Evolutionary conservation across 1,139 yeast genomes (phyloP).

Genomic region (Protomyces lactucae-debilis): DNA sequence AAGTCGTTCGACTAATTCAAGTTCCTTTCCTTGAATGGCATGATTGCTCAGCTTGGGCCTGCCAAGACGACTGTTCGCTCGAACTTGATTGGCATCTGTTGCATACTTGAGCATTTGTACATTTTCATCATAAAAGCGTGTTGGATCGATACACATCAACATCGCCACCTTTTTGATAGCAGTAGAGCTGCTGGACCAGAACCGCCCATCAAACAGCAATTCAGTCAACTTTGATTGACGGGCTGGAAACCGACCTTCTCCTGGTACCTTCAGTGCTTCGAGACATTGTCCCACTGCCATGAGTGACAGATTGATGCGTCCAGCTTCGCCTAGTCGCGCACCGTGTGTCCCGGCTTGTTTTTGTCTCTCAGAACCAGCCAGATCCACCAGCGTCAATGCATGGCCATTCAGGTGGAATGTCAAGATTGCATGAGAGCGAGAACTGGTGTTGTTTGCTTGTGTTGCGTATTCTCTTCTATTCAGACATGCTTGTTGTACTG

Average conservation of each 20-base stretch:
- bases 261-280: slow-evolving; percentile 33
- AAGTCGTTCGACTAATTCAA: not conserved
- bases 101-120: slow-evolving; percentile 46
- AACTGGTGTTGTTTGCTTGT: slow-evolving; percentile 7
- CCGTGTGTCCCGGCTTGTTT: slow-evolving; percentile 46
- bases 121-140: slow-evolving; percentile 56
- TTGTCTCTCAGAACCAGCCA: slow-evolving; percentile 51
- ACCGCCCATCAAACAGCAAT: slow-evolving; percentile 39
- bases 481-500: slow-evolving; percentile 3
- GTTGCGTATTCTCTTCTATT: not conserved
- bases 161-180: slow-evolving; percentile 44
- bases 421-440: slow-evolving; percentile 33
- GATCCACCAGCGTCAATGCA: slow-evolving; percentile 41
- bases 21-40: not conserved
- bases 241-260: slow-evolving; percentile 36
- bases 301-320: slow-evolving; percentile 46
- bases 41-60: not conserved
- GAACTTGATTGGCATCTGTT: slow-evolving; percentile 37
- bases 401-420: slow-evolving; percentile 34
- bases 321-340: slow-evolving; percentile 45
- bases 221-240: slow-evolving; percentile 49
- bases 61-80: not conserved
- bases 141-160: slow-evolving; percentile 61
- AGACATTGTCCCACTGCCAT: slow-evolving; percentile 50
- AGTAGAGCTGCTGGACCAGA: not conserved